phyloP scores from a whole-genome alignment of 75 land plant species.

The Cryptomeria japonica region DNA sequence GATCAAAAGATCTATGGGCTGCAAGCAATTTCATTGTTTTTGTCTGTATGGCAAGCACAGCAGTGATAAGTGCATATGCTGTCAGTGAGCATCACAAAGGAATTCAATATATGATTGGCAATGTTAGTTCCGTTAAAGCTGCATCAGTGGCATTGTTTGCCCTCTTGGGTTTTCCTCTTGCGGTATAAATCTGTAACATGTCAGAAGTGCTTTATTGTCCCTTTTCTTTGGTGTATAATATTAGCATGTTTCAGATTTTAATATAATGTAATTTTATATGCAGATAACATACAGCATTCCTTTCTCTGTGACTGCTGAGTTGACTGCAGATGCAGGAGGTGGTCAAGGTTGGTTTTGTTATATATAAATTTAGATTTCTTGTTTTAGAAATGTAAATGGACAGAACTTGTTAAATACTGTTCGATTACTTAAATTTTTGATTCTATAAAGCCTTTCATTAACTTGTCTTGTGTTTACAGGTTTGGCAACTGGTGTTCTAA shows the following conservation, averaged over 20 bases:
- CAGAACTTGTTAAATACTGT: not conserved
- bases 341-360: constrained; percentile 71
- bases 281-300: constrained; percentile 89
- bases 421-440: not conserved
- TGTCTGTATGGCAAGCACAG: constrained; percentile 83
- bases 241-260: not conserved
- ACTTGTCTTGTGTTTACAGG: constrained; percentile 39
- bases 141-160: constrained; percentile 81
- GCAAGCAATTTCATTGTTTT: constrained; percentile 89
- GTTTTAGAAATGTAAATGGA: not conserved
- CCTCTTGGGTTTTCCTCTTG: constrained; percentile 90
- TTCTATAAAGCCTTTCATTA: not conserved
- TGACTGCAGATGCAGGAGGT: constrained; percentile 73
- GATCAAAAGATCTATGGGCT: constrained; percentile 88
- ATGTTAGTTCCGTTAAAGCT: constrained; percentile 29
- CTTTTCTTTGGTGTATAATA: not conserved
- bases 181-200: constrained; percentile 43
- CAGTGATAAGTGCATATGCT: constrained; percentile 68
- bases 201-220: not conserved
- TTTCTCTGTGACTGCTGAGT: constrained; percentile 83
- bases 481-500: constrained; percentile 87
- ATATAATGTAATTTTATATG: not conserved
- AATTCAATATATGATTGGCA: constrained; percentile 49
- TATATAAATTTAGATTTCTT: not conserved
- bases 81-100: constrained; percentile 35